Evolutionary conservation across 1,284 basidiomycete species (phyloP), one percentile per base, ranked within the genome.

Genomic region (Tilletia setariae): DNA sequence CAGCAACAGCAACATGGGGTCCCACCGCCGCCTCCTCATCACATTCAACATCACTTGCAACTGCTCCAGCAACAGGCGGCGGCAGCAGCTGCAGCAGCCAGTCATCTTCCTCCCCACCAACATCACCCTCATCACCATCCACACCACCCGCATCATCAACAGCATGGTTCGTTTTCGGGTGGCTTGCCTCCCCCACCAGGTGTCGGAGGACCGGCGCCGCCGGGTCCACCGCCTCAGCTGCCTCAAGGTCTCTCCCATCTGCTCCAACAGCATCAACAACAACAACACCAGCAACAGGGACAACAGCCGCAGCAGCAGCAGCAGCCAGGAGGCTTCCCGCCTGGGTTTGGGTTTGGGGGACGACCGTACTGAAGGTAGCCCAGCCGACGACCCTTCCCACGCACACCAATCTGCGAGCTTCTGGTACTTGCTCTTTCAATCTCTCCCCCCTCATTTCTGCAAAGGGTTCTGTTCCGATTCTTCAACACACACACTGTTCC

Each of bases 11-110:
- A 64, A 40, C 43, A 32, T 25, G 23, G 23, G 19, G 46, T 40
- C 11, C 35, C 35, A 40, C 35, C 35, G 35, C 35, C 35, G 35
- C 35, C 35, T 40, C 35, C 35, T 40, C 51, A 23, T 65, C 74
- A 67, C 19, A 64, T 64, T 8, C 56, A 47, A 8, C 63, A 56
- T 16, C 68, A 68, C 32, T 67, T 68, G 25, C 28, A 64, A 40
- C 43, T 25, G 23, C 15, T 23, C 19, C 46, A 49, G 19, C 46
- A 49, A 23, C 46, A 49, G 46, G 19, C 16, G 6, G 51, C 21
- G 13, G 23, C 21, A 23, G 51, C 51, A 25, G 35, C 35, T 40
- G 35, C 35, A 40, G 35, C 35, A 11, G 35, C 35, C 6, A 11
- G 35, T 11, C 35, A 40, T 40, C 35, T 40, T 6, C 35, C 35